Conservation (phyloP, 208 protist genomes). For the Trypanosoma conorhini region DNA sequence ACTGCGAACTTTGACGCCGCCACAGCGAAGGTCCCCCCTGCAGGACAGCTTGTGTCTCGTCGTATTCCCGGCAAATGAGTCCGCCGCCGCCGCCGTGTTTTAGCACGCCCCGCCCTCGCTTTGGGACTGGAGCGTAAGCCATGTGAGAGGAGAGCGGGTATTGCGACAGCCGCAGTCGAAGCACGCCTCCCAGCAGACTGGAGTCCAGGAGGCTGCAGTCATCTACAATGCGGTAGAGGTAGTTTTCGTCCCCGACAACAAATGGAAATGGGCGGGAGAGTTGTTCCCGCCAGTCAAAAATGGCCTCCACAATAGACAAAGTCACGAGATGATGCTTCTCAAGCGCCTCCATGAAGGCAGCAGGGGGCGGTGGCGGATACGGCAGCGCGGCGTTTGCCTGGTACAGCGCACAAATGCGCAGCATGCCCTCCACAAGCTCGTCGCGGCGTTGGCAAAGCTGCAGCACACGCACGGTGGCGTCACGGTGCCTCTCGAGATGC, state of each 20-base stretch:
- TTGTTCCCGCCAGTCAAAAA: conserved; percentile 64
- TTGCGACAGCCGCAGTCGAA: conserved; percentile 43
- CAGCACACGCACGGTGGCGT: conserved; percentile 17
- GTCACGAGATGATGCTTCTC: conserved; percentile 57
- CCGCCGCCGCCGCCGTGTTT: conserved; percentile 37
- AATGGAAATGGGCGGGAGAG: conserved; percentile 66
- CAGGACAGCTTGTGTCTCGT: conserved; percentile 21
- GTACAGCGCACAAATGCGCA: conserved; percentile 17
- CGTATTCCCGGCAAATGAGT: conserved; percentile 39
- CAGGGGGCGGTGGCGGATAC: not conserved
- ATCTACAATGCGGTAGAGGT: conserved; percentile 49
- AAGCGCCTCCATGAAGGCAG: conserved; percentile 36
- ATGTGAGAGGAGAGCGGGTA: conserved; percentile 51
- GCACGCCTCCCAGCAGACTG: conserved; percentile 34
- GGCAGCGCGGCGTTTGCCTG: not conserved
- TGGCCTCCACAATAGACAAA: conserved; percentile 53
- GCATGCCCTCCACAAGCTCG: conserved; percentile 9
- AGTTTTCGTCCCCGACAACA: conserved; percentile 47
- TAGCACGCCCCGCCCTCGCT: conserved; percentile 34
- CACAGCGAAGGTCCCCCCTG: conserved; percentile 14
- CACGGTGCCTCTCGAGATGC: conserved; percentile 17
- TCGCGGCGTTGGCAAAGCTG: conserved; percentile 26
- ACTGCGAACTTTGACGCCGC: not conserved
- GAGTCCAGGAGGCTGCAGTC: conserved; percentile 46
- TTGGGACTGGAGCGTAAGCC: conserved; percentile 34